phyloP scores from a whole-genome alignment of 768 basidiomycete species.

The Leucocoprinus birnbaumii region DNA sequence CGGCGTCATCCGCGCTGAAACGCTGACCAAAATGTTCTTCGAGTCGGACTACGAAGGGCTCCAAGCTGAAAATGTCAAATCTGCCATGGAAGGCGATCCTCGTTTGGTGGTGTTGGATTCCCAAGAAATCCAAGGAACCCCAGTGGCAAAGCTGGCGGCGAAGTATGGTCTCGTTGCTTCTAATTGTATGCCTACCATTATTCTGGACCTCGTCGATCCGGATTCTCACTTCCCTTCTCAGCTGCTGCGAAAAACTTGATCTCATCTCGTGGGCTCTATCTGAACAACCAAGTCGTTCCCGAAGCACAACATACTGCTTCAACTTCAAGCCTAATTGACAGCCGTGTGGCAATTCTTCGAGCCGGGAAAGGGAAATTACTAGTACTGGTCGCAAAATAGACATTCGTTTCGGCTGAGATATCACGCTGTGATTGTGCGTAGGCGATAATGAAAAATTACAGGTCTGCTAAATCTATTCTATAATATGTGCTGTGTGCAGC shows the following conservation, averaged over 20 bases:
- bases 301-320: constrained; percentile 43
- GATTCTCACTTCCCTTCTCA: constrained; percentile 23
- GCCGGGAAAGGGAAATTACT: constrained; percentile 73
- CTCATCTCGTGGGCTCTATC: constrained; percentile 63
- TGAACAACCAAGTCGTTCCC: constrained; percentile 62
- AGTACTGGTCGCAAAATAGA: constrained; percentile 38
- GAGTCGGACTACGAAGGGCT: constrained; percentile 43
- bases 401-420: too few species aligned
- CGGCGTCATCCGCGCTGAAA: constrained; percentile 37
- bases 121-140: constrained; percentile 47
- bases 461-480: neutral
- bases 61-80: constrained; percentile 51
- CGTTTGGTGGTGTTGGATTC: constrained; percentile 53
- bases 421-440: too few species aligned
- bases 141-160: constrained; percentile 61
- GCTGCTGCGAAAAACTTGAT: constrained; percentile 67
- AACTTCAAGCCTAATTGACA: constrained; percentile 52
- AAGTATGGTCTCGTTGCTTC: constrained; percentile 58
- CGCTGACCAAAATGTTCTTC: constrained; percentile 43
- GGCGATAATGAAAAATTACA: too few species aligned
- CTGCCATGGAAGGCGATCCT: constrained; percentile 63
- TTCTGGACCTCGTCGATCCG: neutral
- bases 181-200: constrained; percentile 45
- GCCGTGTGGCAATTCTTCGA: constrained; percentile 59
- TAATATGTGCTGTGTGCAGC: neutral